Conservation (phyloP, 2,329 filamentous ascomycete species). For the Colletotrichum kahawae region DNA sequence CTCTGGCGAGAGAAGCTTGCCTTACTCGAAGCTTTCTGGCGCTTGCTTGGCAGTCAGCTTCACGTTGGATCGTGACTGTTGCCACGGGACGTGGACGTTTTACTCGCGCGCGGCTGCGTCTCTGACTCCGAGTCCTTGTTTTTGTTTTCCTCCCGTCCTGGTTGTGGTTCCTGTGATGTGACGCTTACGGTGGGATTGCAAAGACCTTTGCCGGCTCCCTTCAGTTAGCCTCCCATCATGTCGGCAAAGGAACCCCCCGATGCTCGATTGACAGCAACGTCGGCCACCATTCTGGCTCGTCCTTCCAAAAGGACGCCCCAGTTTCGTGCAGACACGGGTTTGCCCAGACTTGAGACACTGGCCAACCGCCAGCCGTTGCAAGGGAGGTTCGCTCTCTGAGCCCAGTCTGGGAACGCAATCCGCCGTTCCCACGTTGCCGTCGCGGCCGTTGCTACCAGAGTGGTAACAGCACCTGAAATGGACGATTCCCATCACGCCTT, state of each 20-base stretch:
- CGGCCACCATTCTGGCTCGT: background rate
- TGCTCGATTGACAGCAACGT: conserved; percentile 10
- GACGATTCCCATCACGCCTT: background rate
- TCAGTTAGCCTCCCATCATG: background rate
- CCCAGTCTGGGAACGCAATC: background rate
- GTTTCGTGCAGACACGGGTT: conserved; percentile 22
- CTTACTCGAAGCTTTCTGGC: background rate
- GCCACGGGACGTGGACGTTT: background rate
- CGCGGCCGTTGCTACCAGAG: background rate
- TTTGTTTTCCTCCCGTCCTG: background rate
- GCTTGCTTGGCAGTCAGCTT: background rate
- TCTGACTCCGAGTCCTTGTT: background rate
- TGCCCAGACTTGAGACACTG: conserved; percentile 9
- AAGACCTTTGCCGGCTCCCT: background rate
- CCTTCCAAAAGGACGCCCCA: background rate
- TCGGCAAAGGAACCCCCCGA: background rate
- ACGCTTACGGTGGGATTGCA: conserved; percentile 1
- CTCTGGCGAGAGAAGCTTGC: background rate
- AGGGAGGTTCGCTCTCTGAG: background rate
- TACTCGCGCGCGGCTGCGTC: background rate
- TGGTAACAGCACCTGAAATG: background rate
- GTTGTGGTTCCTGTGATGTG: background rate
- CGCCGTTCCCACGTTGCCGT: background rate
- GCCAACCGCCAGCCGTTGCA: background rate
- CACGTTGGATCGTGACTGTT: background rate